These are phyloP conservation scores for Xerocomellus intermedius DNA, from an alignment of 768 basidiomycete genomes.

Conservation along the genomic window DNA sequence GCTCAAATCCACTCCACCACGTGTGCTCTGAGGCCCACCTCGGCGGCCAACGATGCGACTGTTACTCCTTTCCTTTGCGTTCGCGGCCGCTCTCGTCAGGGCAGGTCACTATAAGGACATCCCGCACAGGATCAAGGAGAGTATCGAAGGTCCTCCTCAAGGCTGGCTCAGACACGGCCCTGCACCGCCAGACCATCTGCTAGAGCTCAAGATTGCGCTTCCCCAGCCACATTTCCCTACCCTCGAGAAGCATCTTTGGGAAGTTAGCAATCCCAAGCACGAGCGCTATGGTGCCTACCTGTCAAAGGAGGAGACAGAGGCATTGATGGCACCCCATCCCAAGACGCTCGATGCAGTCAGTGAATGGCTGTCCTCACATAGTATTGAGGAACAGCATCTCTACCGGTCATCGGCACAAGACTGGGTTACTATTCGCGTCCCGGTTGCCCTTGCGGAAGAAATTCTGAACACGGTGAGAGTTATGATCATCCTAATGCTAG, in stretches of 20 bases:
- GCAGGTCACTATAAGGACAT: conserved; percentile 10
- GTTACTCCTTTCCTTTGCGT: conserved; percentile 9
- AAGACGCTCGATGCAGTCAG: conserved; percentile 53
- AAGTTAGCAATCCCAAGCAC: conserved; percentile 59
- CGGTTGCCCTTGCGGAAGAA: conserved; percentile 58
- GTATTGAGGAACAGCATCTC: conserved; percentile 47
- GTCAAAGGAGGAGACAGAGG: conserved; percentile 60
- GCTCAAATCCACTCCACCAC: neutral
- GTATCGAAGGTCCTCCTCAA: conserved; percentile 39
- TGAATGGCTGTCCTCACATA: conserved; percentile 60
- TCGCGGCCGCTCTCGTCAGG: conserved; percentile 10
- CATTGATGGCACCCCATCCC: conserved; percentile 56
- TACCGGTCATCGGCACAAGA: conserved; percentile 63
- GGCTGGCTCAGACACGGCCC: conserved; percentile 47
- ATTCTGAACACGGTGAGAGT: conserved; percentile 64
- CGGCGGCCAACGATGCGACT: conserved; percentile 13
- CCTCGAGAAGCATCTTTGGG: conserved; percentile 52
- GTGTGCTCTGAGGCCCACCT: neutral
- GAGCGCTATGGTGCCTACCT: conserved; percentile 54
- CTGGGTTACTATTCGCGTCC: conserved; percentile 61
- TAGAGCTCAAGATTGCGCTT: conserved; percentile 58
- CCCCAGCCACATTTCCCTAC: conserved; percentile 49
- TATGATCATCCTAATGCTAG: no score
- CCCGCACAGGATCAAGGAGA: conserved; percentile 47
- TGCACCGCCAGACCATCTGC: conserved; percentile 44